Evolutionary conservation across 192 early-diverging fungal genomes (phyloP).

Genomic region (Coemansia sp.): DNA sequence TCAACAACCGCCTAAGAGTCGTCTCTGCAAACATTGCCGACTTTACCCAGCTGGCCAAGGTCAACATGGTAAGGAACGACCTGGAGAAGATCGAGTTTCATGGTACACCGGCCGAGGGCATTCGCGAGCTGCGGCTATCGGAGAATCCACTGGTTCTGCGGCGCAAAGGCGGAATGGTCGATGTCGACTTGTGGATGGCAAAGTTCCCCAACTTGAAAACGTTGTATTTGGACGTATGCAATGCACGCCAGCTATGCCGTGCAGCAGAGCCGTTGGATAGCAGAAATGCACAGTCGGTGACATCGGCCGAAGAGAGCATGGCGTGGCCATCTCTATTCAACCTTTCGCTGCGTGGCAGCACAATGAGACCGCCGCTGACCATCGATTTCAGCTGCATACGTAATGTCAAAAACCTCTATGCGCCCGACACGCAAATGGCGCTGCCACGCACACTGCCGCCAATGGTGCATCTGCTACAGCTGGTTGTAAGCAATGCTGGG

Average conservation of each 20-base stretch:
- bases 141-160: slow-evolving; percentile 48
- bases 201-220: slow-evolving; percentile 46
- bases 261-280: not conserved
- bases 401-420: slow-evolving; percentile 46
- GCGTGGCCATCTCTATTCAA: slow-evolving; percentile 43
- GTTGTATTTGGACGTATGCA: slow-evolving; percentile 47
- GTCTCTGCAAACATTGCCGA: slow-evolving; percentile 38
- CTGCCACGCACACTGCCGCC: slow-evolving; percentile 38
- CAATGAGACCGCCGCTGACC: slow-evolving; percentile 26
- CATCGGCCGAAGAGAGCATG: not conserved
- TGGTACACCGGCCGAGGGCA: slow-evolving; percentile 25
- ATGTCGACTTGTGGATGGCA: slow-evolving; percentile 28
- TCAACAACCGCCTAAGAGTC: slow-evolving; percentile 42
- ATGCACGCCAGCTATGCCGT: slow-evolving; percentile 30
- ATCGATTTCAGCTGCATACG: slow-evolving; percentile 35
- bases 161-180: slow-evolving; percentile 27
- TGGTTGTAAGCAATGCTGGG: slow-evolving; percentile 40
- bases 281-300: not conserved
- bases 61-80: slow-evolving; percentile 46
- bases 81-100: slow-evolving; percentile 37
- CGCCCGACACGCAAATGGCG: slow-evolving; percentile 36
- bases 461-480: slow-evolving; percentile 31
- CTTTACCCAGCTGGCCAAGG: slow-evolving; percentile 25
- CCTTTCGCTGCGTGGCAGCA: slow-evolving; percentile 45
- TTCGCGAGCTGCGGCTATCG: slow-evolving; percentile 46